phyloP scores from a whole-genome alignment of 768 basidiomycete species.

The Leccinum obscurum region DNA sequence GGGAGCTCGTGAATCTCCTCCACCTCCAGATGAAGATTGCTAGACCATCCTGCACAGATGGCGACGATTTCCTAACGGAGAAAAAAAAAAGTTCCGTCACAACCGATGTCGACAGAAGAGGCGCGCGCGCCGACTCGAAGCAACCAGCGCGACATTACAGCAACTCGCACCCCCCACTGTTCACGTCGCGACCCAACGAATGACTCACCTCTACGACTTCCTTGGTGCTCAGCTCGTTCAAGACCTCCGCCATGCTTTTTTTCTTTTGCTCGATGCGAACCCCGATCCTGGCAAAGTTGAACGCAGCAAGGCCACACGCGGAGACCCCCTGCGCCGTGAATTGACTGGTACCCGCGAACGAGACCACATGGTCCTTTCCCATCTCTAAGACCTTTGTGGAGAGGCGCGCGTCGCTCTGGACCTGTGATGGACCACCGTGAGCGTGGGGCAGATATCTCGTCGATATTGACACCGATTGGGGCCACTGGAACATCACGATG shows the following conservation, averaged over 20 bases:
- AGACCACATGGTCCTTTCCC: slow-evolving; percentile 42
- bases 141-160: background rate
- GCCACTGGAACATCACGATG: slow-evolving; percentile 6
- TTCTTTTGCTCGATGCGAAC: slow-evolving; percentile 32
- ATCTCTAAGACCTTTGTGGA: slow-evolving; percentile 19
- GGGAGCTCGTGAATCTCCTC: slow-evolving; percentile 52
- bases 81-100: background rate
- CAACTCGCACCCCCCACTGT: background rate
- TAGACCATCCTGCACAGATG: slow-evolving; percentile 59
- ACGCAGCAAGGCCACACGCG: slow-evolving; percentile 64
- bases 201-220: slow-evolving; percentile 29
- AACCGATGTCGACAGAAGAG: background rate
- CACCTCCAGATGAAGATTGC: slow-evolving; percentile 52
- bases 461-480: background rate
- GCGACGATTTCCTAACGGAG: slow-evolving; percentile 50
- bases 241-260: slow-evolving; percentile 9
- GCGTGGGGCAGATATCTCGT: background rate
- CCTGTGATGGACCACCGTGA: background rate
- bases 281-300: slow-evolving; percentile 60
- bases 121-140: background rate
- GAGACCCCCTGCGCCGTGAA: slow-evolving; percentile 48
- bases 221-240: slow-evolving; percentile 25
- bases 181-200: background rate
- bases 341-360: slow-evolving; percentile 55
- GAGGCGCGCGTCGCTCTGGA: background rate